Evolutionary conservation across 78 protist genomes (phyloP).

Genomic region (Trichosphaerium sp.): DNA sequence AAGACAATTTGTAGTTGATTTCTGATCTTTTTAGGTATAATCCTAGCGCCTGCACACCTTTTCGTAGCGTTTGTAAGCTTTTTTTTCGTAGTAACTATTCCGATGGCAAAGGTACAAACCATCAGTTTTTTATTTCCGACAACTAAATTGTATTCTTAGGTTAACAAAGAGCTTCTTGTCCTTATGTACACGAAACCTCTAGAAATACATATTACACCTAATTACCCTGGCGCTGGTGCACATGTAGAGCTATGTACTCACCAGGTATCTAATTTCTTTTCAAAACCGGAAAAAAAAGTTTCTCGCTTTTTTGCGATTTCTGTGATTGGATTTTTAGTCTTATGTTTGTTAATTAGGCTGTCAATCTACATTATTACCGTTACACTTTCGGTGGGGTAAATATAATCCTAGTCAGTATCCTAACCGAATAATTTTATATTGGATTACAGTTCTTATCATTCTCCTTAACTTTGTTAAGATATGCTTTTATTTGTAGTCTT

Average conservation of each 20-base stretch:
- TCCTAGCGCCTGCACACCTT: constrained; percentile 1
- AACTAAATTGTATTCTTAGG: no score
- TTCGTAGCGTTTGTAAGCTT: constrained; percentile 3
- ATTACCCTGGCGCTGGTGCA: neutral
- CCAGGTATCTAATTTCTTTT: constrained; percentile 4
- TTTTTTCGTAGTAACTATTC: constrained; percentile 51
- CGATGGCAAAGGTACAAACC: constrained; percentile 42
- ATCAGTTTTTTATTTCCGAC: neutral
- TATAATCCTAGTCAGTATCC: constrained; percentile 34
- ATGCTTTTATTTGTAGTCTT: constrained; percentile 7
- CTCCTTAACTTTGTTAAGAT: neutral
- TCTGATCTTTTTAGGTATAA: constrained; percentile 6
- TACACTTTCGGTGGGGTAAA: constrained; percentile 43
- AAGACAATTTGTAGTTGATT: constrained; percentile 6
- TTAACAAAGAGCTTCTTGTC: neutral
- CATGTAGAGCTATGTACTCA: neutral
- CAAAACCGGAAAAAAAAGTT: neutral
- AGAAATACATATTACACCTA: neutral
- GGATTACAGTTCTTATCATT: neutral
- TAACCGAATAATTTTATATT: neutral
- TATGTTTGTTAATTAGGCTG: constrained; percentile 36
- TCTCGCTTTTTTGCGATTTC: neutral
- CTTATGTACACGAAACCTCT: neutral
- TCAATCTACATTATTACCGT: constrained; percentile 41
- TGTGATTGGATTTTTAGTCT: constrained; percentile 9